Base-by-base conservation (phyloP, 257 asterid genomes). In the Ligustrum vulgare region DNA sequence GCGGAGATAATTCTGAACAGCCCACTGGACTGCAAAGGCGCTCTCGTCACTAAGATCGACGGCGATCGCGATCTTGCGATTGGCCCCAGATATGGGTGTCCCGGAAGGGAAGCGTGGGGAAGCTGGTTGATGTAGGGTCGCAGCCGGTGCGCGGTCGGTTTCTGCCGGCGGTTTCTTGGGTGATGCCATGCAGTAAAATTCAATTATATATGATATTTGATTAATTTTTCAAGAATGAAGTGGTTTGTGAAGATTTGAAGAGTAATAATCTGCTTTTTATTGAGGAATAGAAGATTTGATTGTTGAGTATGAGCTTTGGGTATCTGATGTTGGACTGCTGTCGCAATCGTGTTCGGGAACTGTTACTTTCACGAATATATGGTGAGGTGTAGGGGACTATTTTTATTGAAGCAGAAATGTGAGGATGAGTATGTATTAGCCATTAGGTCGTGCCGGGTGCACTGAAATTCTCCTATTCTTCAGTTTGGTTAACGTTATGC, bases 1-100 rank as follows among this genome's bases (percentile, higher is more conserved):
- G 2, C 78, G 78, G 67, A 75, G 72, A 49, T 75, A 75, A 64
- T 75, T 75, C n/a, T 75, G 78, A 31, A 75, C 72, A 8, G 78
- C 72, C 73, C 78, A 75, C 37, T 66, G 45, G 37, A 75, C 73
- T 3, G 78, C 67, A 31, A 28, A 64, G 13, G 78, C 47, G 32
- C 72, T 75, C 35, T 47, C 67, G 82, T 60, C 67, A 8, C 67
- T 60, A 25, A 60, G n/a, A 60, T 60, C 67, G 35, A 60, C 67
- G 35, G 67, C 67, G 67, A 60, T 60, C n/a, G 67, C 67, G 67
- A 60, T 60, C 34, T 60, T 60, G 34, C 67, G 67, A 60, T 60
- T 60, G 67, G 35, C 35, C 8, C 67, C 67, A 25, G 67, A 25
- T 5, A 15, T 23, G 34, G 67, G 67, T 60, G 67, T 60, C 6